These are phyloP conservation scores for Podospora anserina DNA, from an alignment of 495 filamentous ascomycete species.

Conservation along the genomic window DNA sequence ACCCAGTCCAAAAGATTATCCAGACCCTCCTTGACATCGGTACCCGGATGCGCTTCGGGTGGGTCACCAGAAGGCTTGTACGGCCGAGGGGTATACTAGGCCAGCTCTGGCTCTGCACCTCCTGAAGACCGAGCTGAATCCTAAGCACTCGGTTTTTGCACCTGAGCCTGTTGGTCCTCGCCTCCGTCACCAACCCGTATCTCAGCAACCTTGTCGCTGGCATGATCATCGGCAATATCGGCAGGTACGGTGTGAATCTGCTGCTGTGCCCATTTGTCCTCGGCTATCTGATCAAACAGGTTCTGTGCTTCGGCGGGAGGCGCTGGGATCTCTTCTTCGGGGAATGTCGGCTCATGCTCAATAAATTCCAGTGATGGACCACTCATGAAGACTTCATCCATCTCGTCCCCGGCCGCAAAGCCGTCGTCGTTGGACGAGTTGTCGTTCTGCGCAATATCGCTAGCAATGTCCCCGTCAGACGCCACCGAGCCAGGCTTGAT, in stretches of 20 bases:
- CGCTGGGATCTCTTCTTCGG: slow-evolving; percentile 10
- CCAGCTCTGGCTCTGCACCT: not conserved
- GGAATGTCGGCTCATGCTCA: slow-evolving; percentile 20
- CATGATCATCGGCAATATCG: slow-evolving; percentile 29
- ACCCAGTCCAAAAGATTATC: too few species aligned
- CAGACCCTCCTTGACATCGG: too few species aligned
- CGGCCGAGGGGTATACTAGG: not conserved
- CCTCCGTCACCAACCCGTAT: slow-evolving; percentile 43
- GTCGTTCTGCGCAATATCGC: slow-evolving; percentile 42
- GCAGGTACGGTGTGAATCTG: slow-evolving; percentile 35
- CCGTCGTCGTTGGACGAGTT: slow-evolving; percentile 22
- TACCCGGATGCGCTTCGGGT: too few species aligned
- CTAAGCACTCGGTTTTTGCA: not conserved
- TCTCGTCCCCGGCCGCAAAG: slow-evolving; percentile 15
- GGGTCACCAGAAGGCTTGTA: too few species aligned
- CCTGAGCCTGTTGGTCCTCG: slow-evolving; percentile 13
- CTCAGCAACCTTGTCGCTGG: slow-evolving; percentile 43
- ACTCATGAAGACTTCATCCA: slow-evolving; percentile 21
- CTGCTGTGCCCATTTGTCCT: slow-evolving; percentile 34
- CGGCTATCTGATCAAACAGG: slow-evolving; percentile 25
- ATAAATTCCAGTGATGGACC: slow-evolving; percentile 17
- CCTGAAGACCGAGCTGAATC: not conserved
- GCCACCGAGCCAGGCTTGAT: slow-evolving; percentile 22
- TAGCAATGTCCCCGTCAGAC: slow-evolving; percentile 33
- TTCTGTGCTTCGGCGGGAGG: slow-evolving; percentile 23